A percentile compares a stretch with the other conserved stretches of the same genome.
Conservation (phyloP, 495 filamentous ascomycete genomes). For the Cladorrhinum samala region DNA sequence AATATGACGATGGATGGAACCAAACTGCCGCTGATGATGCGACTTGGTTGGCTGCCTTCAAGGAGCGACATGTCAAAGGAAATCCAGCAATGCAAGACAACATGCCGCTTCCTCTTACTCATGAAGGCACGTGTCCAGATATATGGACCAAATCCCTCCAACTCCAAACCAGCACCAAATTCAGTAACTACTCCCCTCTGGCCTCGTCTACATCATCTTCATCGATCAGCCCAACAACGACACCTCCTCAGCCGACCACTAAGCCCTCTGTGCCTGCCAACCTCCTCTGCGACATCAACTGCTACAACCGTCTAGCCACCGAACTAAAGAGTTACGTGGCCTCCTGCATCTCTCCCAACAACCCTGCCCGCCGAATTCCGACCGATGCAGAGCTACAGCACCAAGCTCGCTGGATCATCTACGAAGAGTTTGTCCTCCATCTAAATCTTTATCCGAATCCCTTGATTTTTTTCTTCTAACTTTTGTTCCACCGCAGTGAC, state of each 20-base stretch:
- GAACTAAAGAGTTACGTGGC: slow-evolving; percentile 45
- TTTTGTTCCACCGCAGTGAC: slow-evolving; percentile 36
- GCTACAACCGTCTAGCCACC: slow-evolving; percentile 43
- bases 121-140: background rate
- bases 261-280: background rate
- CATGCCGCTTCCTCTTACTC: slow-evolving; percentile 13
- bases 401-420: slow-evolving; percentile 52
- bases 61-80: slow-evolving; percentile 27
- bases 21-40: slow-evolving; percentile 65
- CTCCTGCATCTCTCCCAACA: slow-evolving; percentile 45
- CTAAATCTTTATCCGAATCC: background rate
- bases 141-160: background rate
- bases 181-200: background rate
- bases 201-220: background rate
- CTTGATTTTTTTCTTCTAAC: background rate
- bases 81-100: slow-evolving; percentile 10
- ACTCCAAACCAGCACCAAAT: background rate
- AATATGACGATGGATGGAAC: slow-evolving; percentile 62
- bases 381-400: slow-evolving; percentile 49
- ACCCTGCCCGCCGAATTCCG: slow-evolving; percentile 47
- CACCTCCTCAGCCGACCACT: background rate
- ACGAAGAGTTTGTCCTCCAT: slow-evolving; percentile 41
- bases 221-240: background rate
- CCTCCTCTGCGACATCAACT: slow-evolving; percentile 47
- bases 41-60: slow-evolving; percentile 50